Evolutionary conservation across 1,284 basidiomycete species (phyloP), one percentile per base, ranked within the genome.

Genomic region (Caloboletus firmus): DNA sequence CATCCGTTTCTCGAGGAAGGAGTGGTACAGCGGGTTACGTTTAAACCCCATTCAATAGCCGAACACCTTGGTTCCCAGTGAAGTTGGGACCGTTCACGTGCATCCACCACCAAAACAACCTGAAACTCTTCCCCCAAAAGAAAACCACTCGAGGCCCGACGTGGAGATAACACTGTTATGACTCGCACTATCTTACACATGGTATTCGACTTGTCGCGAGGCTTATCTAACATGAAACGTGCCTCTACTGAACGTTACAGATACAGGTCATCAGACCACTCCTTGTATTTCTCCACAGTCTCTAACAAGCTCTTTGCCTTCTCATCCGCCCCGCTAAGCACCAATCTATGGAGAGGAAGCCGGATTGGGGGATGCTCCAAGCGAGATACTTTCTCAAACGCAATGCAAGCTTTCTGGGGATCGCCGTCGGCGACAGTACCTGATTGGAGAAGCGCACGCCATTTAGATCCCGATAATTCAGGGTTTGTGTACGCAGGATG

Each of bases 211-310:
- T n/a, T n/a, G n/a, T n/a, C n/a, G n/a, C n/a, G n/a, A n/a, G n/a
- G n/a, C n/a, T n/a, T n/a, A n/a, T n/a, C n/a, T n/a, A n/a, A n/a
- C n/a, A n/a, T n/a, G n/a, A n/a, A n/a, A n/a, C n/a, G n/a, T n/a
- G n/a, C n/a, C n/a, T n/a, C n/a, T n/a, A n/a, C n/a, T n/a, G n/a
- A n/a, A n/a, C n/a, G 7, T 42, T 48, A 61, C 63, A 62, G 45
- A 17, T 67, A 63, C 2, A 71, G 12, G 8, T 61, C 68, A 26
- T 72, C 69, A 17, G 72, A 68, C 71, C 72, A 73, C 4, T 58
- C 53, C 18, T 56, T 59, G 45, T 66, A 70, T 34, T 59, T 59
- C 34, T 68, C 9, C n/a, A 48, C 58, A 28, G 56, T 43, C n/a
- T 56, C 59, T 12, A 59, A 34, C 34, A 70, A 47, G 34, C 36